Evolutionary conservation across 441 rosid genomes (phyloP).

Genomic region (Theobroma grandiflorum): DNA sequence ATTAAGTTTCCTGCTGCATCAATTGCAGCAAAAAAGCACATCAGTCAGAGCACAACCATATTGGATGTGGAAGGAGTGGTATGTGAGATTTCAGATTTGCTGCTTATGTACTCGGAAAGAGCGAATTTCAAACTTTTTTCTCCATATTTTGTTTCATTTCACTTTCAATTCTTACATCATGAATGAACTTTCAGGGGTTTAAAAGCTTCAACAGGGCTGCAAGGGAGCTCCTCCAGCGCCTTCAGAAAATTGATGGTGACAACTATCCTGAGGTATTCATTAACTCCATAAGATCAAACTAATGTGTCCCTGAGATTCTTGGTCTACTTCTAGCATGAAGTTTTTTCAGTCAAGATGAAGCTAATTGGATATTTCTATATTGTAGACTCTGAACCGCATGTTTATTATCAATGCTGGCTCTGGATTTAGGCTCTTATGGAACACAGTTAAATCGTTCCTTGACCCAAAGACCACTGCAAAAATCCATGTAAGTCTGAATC

Average conservation of each 20-base stretch:
- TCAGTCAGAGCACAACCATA: slow-evolving; percentile 95
- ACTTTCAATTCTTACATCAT: background rate
- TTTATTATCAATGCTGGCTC: slow-evolving; percentile 82
- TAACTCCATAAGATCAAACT: slow-evolving; percentile 6
- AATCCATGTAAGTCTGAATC: slow-evolving; percentile 46
- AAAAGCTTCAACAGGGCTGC: slow-evolving; percentile 87
- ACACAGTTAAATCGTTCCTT: slow-evolving; percentile 60
- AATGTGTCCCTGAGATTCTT: background rate
- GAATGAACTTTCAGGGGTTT: slow-evolving; percentile 61
- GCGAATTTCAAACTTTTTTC: background rate
- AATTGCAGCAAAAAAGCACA: slow-evolving; percentile 77
- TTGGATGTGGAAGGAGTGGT: slow-evolving; percentile 98
- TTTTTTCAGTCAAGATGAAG: slow-evolving; percentile 1
- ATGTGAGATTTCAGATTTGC: slow-evolving; percentile 30
- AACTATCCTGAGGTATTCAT: slow-evolving; percentile 92
- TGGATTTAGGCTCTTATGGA: slow-evolving; percentile 77
- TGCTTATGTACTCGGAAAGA: background rate
- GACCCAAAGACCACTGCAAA: slow-evolving; percentile 60
- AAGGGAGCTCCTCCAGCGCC: slow-evolving; percentile 77
- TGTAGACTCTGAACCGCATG: slow-evolving; percentile 69
- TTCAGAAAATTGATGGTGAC: slow-evolving; percentile 88
- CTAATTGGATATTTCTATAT: slow-evolving; percentile 23
- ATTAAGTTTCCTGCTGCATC: slow-evolving; percentile 87
- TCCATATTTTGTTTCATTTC: background rate
- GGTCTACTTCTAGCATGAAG: background rate